Evolutionary conservation across 257 asterid genomes (phyloP).

Genomic region (Jacaranda mimosifolia): DNA sequence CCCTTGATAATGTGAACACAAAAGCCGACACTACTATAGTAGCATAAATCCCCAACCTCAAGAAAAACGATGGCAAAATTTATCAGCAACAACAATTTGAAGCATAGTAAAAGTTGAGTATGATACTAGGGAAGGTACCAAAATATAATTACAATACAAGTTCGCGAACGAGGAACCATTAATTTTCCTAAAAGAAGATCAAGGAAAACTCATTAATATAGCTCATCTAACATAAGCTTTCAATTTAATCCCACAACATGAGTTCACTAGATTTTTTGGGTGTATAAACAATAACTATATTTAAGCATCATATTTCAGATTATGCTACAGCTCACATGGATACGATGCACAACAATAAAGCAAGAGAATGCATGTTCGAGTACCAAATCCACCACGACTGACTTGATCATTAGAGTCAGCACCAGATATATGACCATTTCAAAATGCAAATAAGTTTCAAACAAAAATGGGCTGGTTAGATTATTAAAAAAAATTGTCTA

Average conservation of each 20-base stretch:
- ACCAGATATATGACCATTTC: not conserved
- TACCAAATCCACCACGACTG: not conserved
- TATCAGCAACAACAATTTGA: not conserved
- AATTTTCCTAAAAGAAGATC: not conserved
- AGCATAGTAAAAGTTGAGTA: not conserved
- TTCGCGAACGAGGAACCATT: not conserved
- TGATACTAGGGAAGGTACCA: not conserved
- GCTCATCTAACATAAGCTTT: not conserved
- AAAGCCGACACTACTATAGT: not conserved
- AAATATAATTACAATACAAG: not conserved
- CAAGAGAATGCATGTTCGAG: not conserved
- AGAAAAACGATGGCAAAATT: not conserved
- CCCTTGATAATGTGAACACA: not conserved
- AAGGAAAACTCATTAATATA: not conserved
- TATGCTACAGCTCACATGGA: slow-evolving; percentile 2
- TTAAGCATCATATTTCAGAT: not conserved
- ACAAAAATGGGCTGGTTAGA: not conserved
- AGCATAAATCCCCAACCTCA: not conserved
- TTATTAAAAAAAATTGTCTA: not conserved
- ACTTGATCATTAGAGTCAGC: not conserved
- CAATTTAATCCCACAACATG: not conserved
- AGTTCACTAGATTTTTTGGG: not conserved
- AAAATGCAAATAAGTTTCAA: not conserved
- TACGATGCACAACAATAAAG: not conserved
- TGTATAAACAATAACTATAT: not conserved